phyloP scores from a whole-genome alignment of 495 filamentous ascomycete species.

The Aspergillus ellipticus region DNA sequence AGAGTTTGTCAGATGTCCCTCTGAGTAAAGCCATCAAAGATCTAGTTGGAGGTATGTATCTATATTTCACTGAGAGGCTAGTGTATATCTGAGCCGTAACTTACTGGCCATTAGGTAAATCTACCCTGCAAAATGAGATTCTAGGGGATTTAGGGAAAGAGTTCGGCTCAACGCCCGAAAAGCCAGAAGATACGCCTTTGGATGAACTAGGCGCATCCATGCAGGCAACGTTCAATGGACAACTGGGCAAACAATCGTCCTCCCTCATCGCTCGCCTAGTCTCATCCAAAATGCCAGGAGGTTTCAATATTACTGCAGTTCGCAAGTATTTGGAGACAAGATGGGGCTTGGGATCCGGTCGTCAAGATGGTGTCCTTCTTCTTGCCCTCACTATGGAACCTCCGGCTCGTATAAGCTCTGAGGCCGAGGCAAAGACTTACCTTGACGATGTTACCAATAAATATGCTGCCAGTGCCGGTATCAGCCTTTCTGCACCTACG shows the following conservation, averaged over 20 bases:
- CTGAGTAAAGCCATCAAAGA: slow-evolving; percentile 98
- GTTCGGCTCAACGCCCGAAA: slow-evolving; percentile 96
- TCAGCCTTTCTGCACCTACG: slow-evolving; percentile 74
- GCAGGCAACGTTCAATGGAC: slow-evolving; percentile 96
- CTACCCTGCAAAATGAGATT: slow-evolving; percentile 96
- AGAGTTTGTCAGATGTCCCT: slow-evolving; percentile 82
- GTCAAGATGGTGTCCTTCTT: slow-evolving; percentile 88
- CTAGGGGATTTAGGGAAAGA: slow-evolving; percentile 95
- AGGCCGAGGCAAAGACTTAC: slow-evolving; percentile 86
- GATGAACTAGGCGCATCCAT: slow-evolving; percentile 94
- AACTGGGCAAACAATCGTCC: slow-evolving; percentile 94
- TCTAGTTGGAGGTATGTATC: slow-evolving; percentile 83
- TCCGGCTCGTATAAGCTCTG: slow-evolving; percentile 77
- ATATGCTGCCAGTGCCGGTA: slow-evolving; percentile 80
- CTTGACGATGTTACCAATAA: slow-evolving; percentile 83
- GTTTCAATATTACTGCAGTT: slow-evolving; percentile 95
- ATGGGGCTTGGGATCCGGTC: slow-evolving; percentile 83
- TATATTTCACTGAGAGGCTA: neutral
- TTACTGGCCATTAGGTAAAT: slow-evolving; percentile 68
- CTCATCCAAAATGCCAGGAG: slow-evolving; percentile 98
- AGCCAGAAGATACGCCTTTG: slow-evolving; percentile 94
- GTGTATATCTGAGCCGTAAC: slow-evolving; percentile 2
- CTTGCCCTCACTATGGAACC: slow-evolving; percentile 93
- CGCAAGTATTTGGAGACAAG: slow-evolving; percentile 91
- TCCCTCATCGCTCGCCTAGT: slow-evolving; percentile 91